phyloP scores from a whole-genome alignment of 2,329 filamentous ascomycete species.

The Didymella exigua region DNA sequence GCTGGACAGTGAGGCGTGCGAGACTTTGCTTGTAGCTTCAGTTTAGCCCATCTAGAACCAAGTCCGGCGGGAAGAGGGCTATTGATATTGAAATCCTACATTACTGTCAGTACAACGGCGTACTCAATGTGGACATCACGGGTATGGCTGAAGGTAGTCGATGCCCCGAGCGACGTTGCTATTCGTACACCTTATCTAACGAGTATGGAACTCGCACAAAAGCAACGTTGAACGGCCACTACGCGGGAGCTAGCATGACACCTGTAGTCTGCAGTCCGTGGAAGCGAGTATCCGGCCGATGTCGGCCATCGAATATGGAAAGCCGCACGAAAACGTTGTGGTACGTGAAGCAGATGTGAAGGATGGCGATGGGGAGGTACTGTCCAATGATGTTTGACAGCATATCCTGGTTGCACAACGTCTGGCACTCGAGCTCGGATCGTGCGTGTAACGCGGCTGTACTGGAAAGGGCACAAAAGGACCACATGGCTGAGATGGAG shows the following conservation, averaged over 20 bases:
- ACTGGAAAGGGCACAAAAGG: conserved; percentile 1
- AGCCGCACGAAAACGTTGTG: conserved; percentile 16
- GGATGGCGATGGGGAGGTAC: neutral
- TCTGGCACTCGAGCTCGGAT: conserved; percentile 18
- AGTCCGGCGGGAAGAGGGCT: neutral
- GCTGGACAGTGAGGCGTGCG: neutral
- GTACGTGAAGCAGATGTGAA: neutral
- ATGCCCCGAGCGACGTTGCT: conserved; percentile 8
- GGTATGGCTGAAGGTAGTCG: conserved; percentile 3
- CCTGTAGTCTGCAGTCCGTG: conserved; percentile 22
- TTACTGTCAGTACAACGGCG: conserved; percentile 4
- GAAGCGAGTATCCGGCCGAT: conserved; percentile 26
- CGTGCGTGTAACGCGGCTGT: conserved; percentile 21
- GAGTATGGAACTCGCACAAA: conserved; percentile 1
- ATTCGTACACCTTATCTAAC: conserved; percentile 1
- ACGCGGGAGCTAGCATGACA: conserved; percentile 26
- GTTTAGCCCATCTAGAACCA: conserved; percentile 1
- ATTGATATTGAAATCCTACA: neutral
- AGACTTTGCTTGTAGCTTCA: neutral
- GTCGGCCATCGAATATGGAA: conserved; percentile 28
- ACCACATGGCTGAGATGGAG: conserved; percentile 25
- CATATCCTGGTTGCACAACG: conserved; percentile 12
- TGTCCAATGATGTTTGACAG: conserved; percentile 20
- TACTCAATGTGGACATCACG: neutral
- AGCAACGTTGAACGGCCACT: conserved; percentile 13